Base-by-base conservation (phyloP, 352 stramenopile genomes). In the Globisporangium paddicum region DNA sequence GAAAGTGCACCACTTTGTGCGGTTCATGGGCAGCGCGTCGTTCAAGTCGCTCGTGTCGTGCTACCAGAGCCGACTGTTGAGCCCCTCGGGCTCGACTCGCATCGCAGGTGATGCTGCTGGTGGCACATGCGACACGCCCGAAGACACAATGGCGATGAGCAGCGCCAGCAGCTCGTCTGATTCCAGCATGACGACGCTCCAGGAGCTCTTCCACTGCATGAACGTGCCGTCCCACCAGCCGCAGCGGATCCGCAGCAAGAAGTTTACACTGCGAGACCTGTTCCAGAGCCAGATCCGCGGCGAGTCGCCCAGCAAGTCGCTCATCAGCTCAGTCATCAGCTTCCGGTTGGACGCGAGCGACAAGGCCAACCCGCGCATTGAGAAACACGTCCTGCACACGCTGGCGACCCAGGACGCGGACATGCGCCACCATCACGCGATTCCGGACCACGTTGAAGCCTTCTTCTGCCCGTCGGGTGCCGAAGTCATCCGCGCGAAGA, bases 181-280 rank as follows among this genome's bases (percentile, higher is more conserved):
- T 26, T 82, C 70, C 53, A 93, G 81, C 52, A 87, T 90, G 75
- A 95, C 85, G 14, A 92, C 81, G 16, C 61, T 95, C 25, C 81
- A 92, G 64, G 85, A 95, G 54, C 62, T 95, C n/a, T 90, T 92
- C 44, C 85, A 95, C 56, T 92, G 82, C 45, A 95, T 95, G 85
- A 95, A 87, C 66, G 82, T 95, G 16, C 65, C 81, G 3, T 95
- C 85, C 0, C 84, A 93, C 58, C 81, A 91, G 55, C 82, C 83
- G 0, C 82, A 90, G 56, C 79, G 82, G 7, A 72, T 87, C 54
- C 81, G 82, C 8, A 83, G 72, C 58, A 90, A 86, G 71, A 77
- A 79, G 9, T 92, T 90, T 28, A 79, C 73, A 8, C 58, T 92
- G 10, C 68, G 75, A 35, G 78, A 87, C 30, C 62, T 92, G 1